Percentiles rank a stretch among this genome's conserved stretches.
Evolutionary conservation across 768 basidiomycete species (phyloP).

Genomic region (Leccinum broughii): DNA sequence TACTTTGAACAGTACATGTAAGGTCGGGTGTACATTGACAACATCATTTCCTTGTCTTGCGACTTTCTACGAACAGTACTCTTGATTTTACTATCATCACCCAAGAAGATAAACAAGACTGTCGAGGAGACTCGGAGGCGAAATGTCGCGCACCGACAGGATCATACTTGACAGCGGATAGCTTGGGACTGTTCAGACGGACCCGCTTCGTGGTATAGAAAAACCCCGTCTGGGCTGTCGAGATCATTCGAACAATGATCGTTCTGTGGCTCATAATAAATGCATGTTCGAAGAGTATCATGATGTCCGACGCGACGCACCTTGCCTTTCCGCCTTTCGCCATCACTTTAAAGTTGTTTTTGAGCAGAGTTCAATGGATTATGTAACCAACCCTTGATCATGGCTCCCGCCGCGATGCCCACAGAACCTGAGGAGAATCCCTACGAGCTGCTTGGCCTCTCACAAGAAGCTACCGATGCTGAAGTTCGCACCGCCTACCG

Average conservation of each 20-base stretch:
- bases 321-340: conserved; percentile 63
- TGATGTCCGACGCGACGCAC: conserved; percentile 28
- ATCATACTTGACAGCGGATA: conserved; percentile 92
- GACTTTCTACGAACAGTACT: conserved; percentile 79
- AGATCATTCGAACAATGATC: conserved; percentile 83
- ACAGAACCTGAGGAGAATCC: conserved; percentile 65
- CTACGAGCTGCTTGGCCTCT: conserved; percentile 68
- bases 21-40: not conserved
- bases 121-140: not conserved
- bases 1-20: not conserved
- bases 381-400: conserved; percentile 7
- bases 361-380: conserved; percentile 4
- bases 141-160: conserved; percentile 61
- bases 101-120: not conserved
- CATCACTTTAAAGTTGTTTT: conserved; percentile 37
- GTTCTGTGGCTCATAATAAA: conserved; percentile 49
- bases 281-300: not conserved
- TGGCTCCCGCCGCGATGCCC: conserved; percentile 28
- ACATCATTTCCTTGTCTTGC: conserved; percentile 63
- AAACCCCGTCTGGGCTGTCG: conserved; percentile 88
- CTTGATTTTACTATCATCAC: conserved; percentile 55
- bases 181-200: conserved; percentile 64
- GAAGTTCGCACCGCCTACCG: conserved; percentile 82
- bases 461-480: conserved; percentile 66
- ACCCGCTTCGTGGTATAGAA: conserved; percentile 85